Base-by-base conservation (phyloP, 345 rosid species). In the Eucalyptus camaldulensis region DNA sequence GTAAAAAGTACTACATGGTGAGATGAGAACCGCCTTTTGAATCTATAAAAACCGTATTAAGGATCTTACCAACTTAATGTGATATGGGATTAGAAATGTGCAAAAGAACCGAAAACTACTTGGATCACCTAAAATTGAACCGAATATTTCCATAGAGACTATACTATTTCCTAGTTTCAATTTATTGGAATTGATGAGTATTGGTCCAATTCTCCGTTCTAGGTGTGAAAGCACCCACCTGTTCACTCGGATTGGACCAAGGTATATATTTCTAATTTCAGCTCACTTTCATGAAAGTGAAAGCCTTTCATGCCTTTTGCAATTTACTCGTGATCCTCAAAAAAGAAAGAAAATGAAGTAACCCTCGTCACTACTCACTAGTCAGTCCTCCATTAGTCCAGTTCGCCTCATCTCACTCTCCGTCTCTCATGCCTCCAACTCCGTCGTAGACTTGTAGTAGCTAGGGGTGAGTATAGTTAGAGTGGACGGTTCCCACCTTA, bases 141-240 rank as follows among this genome's bases (percentile, higher is more conserved):
- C 62, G 0, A 24, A 56, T 22, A 24, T 19, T 56, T 1, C 62
- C 29, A 56, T 56, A 56, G 6, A 22, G 13, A 22, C 1, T 8
- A 2, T 53, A 53, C 24, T 21, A 53, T 53, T 53, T 53, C 29
- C 62, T 24, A 22, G 29, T 24, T 24, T 1, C 6, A 24, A 56
- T 56, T 56, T 56, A 56, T 56, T 56, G 62, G 6, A 56, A 56
- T 6, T 1, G 6, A 24, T 10, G 3, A 56, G 62, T 56, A 24
- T 24, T 3, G 8, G 16, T 62, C 69, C 1, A 6, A 2, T 62
- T 62, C 33, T 3, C 16, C 2, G 0, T 62, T 62, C 1, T 1
- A 12, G 0, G 4, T 60, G 31, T 60, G 31, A 13, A 60, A 25
- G 15, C 31, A 10, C 14, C 67, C 15, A 11, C 14, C 1, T 9